phyloP scores from a whole-genome alignment of 495 filamentous ascomycete species.

The Extremus antarcticus region DNA sequence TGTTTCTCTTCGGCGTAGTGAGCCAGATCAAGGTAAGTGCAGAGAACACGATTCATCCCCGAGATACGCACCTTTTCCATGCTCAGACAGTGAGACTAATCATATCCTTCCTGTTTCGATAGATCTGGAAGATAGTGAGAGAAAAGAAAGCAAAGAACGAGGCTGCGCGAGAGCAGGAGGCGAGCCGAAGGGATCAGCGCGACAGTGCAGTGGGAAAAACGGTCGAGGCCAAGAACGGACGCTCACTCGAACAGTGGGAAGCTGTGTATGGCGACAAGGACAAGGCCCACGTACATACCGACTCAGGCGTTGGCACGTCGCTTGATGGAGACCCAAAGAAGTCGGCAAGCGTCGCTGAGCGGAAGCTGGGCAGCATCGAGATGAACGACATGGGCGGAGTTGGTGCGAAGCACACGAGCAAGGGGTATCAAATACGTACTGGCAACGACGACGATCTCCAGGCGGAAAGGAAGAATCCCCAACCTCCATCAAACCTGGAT shows the following conservation, averaged over 20 bases:
- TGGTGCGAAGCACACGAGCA: neutral
- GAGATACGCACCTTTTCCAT: too few species aligned
- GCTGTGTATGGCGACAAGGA: conserved; percentile 52
- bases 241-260: conserved; percentile 72
- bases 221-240: conserved; percentile 54
- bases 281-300: conserved; percentile 25
- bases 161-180: conserved; percentile 43
- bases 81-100: too few species aligned
- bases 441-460: neutral
- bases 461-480: neutral
- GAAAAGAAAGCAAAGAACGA: conserved; percentile 55
- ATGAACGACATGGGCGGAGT: conserved; percentile 12
- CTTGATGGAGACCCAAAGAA: conserved; percentile 39
- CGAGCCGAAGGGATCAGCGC: conserved; percentile 50
- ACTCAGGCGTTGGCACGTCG: conserved; percentile 44
- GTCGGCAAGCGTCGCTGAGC: conserved; percentile 27
- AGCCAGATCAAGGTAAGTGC: conserved; percentile 82
- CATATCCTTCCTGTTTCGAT: too few species aligned
- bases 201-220: conserved; percentile 59
- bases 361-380: conserved; percentile 21
- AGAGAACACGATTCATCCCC: too few species aligned
- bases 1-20: conserved; percentile 63
- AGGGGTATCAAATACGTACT: neutral
- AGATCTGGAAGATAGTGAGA: conserved; percentile 79
- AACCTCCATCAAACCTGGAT: neutral